phyloP scores from a whole-genome alignment of 192 early-diverging fungal species.

The Spizellomyces punctatus region DNA sequence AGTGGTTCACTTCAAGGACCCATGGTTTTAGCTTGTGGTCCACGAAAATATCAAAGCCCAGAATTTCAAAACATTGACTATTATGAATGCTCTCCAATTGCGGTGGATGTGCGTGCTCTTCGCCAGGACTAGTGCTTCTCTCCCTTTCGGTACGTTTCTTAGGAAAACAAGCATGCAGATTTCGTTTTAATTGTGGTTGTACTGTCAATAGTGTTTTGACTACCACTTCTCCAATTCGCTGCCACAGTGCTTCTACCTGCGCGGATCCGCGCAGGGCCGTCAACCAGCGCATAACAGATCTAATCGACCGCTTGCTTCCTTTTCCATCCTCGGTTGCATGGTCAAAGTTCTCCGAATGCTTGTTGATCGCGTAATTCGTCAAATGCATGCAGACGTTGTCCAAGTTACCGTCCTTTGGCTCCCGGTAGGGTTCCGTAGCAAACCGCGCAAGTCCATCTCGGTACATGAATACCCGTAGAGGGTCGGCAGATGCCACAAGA shows the following conservation, averaged over 20 bases:
- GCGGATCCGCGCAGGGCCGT: slow-evolving; percentile 9
- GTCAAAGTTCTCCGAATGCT: slow-evolving; percentile 50
- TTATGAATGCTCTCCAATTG: not conserved
- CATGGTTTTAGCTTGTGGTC: slow-evolving; percentile 62
- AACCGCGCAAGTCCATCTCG: slow-evolving; percentile 62
- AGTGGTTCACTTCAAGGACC: slow-evolving; percentile 67
- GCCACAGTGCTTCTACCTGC: slow-evolving; percentile 43
- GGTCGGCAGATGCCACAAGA: slow-evolving; percentile 57
- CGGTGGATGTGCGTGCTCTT: not conserved
- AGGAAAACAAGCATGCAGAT: slow-evolving; percentile 50
- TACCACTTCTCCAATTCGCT: slow-evolving; percentile 47
- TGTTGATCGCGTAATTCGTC: slow-evolving; percentile 70
- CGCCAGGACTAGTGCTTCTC: not conserved
- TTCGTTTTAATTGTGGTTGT: slow-evolving; percentile 50
- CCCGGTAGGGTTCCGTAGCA: slow-evolving; percentile 54
- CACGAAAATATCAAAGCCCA: slow-evolving; percentile 65
- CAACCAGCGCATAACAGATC: slow-evolving; percentile 40
- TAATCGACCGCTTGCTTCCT: slow-evolving; percentile 49
- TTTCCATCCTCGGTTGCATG: slow-evolving; percentile 29
- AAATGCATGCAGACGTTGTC: slow-evolving; percentile 60
- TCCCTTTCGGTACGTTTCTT: not conserved
- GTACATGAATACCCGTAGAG: slow-evolving; percentile 60
- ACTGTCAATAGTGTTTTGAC: slow-evolving; percentile 58
- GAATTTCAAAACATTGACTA: slow-evolving; percentile 60
- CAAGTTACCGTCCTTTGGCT: slow-evolving; percentile 46